Conservation (phyloP, 1,139 yeast species). For the Pichia sp. region DNA sequence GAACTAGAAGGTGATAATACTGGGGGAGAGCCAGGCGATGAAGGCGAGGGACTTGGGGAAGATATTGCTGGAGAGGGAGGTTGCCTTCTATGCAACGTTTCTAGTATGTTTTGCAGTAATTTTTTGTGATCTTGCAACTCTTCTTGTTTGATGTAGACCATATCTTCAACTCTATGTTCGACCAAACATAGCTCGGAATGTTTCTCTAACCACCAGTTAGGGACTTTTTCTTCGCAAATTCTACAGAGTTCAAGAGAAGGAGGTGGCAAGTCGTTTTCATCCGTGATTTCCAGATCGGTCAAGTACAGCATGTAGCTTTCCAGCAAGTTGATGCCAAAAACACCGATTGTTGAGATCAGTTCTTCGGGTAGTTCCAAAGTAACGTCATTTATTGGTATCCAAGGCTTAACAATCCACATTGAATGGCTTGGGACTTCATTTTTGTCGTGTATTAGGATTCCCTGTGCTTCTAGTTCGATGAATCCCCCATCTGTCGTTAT, state of each 20-base stretch:
- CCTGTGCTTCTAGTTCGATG: constrained; percentile 88
- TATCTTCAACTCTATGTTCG: constrained; percentile 79
- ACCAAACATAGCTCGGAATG: constrained; percentile 86
- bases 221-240: constrained; percentile 87
- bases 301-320: constrained; percentile 66
- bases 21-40: constrained; percentile 6
- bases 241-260: constrained; percentile 81
- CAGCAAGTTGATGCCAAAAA: constrained; percentile 79
- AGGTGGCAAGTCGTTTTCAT: constrained; percentile 62
- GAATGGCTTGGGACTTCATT: constrained; percentile 70
- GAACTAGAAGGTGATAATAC: constrained; percentile 6
- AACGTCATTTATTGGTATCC: constrained; percentile 53
- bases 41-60: constrained; percentile 4
- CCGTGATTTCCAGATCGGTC: constrained; percentile 55
- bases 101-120: constrained; percentile 45
- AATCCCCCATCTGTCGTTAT: constrained; percentile 46
- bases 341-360: constrained; percentile 66
- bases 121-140: constrained; percentile 66
- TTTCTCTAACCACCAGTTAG: constrained; percentile 93
- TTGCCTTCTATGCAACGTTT: constrained; percentile 27
- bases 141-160: constrained; percentile 76
- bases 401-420: constrained; percentile 90
- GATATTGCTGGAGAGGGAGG: constrained; percentile 15
- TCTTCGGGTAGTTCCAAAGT: constrained; percentile 64
- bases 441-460: constrained; percentile 76